Evolutionary conservation across 2,329 filamentous ascomycete genomes (phyloP).

Genomic region (Colletotrichum tabaci): DNA sequence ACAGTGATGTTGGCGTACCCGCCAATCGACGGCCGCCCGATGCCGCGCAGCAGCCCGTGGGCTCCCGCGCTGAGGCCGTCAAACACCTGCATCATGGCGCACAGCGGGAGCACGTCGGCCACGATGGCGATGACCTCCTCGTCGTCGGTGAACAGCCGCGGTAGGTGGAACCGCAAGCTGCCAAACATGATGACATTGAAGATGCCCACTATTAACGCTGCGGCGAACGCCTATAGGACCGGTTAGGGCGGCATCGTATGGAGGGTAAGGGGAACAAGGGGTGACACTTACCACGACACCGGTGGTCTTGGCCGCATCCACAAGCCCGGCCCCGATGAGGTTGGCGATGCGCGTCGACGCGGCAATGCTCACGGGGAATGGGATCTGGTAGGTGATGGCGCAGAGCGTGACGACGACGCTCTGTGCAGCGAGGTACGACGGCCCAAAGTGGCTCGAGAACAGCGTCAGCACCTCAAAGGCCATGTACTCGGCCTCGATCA

Average conservation of each 20-base stretch:
- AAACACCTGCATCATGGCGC: slow-evolving; percentile 91
- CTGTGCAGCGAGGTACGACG: slow-evolving; percentile 87
- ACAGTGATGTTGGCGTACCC: slow-evolving; percentile 89
- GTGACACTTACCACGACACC: slow-evolving; percentile 76
- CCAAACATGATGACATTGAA: slow-evolving; percentile 83
- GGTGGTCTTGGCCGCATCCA: slow-evolving; percentile 83
- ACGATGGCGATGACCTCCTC: slow-evolving; percentile 78
- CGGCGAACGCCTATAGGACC: slow-evolving; percentile 64
- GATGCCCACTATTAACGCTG: slow-evolving; percentile 79
- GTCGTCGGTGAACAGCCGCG: slow-evolving; percentile 84
- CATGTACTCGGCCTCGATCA: slow-evolving; percentile 94
- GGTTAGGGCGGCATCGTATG: slow-evolving; percentile 45
- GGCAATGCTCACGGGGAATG: slow-evolving; percentile 92
- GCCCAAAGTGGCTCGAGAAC: slow-evolving; percentile 84
- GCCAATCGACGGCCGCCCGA: slow-evolving; percentile 90
- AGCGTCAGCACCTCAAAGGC: slow-evolving; percentile 94
- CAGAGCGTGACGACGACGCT: slow-evolving; percentile 85
- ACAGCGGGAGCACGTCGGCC: slow-evolving; percentile 80
- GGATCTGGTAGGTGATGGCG: slow-evolving; percentile 88
- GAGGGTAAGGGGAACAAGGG: not conserved
- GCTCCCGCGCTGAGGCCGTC: slow-evolving; percentile 85
- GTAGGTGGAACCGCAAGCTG: slow-evolving; percentile 79
- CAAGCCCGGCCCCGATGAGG: slow-evolving; percentile 88
- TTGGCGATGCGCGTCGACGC: slow-evolving; percentile 92
- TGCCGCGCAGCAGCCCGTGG: slow-evolving; percentile 87